Evolutionary conservation across 1,284 basidiomycete species (phyloP), one percentile per base, ranked within the genome.

Genomic region (Ceratobasidium sp.): DNA sequence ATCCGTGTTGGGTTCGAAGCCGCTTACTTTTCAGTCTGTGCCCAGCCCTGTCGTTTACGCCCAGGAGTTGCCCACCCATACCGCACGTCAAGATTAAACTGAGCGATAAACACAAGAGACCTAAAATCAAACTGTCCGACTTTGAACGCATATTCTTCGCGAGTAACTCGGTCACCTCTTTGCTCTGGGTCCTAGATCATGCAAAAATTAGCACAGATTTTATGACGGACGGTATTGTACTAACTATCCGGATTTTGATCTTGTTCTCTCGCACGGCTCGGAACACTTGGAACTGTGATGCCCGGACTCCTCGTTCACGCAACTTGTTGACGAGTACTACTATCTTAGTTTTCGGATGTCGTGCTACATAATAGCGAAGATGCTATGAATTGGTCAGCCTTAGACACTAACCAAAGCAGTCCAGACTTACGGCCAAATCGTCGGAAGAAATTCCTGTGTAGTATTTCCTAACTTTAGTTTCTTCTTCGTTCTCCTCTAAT

Each of bases 101-200:
- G 64, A n/a, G 44, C 64, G 28, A 66, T n/a, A 66, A 66, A 66
- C 40, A 66, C 44, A 28, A 66, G 42, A 10, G 28, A n/a, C 5
- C 17, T 6, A 28, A 12, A 46, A 12, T 12, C 5, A 28, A 13
- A 48, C 23, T 15, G 5, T n/a, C 64, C 64, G n/a, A 66, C 42
- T 23, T 23, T 46, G 44, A 44, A 66, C 6, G 23, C 48, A 48
- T 17, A 66, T 26, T 40, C 26, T 12, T n/a, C 38, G 5, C 64
- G 42, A 1, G 42, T 44, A 4, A 13, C n/a, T 46, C 23, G 20
- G n/a, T 50, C 48, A 3, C 38, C 59, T 23, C 42, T n/a, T 33
- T 33, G 33, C 33, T 33, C 33, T 4, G 33, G 33, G 33, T 33
- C 33, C 33, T 33, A 33, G 1, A 33, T 33, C 33, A 33, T 33